Evolutionary conservation across 441 rosid genomes (phyloP).

Genomic region (Rhodomyrtus psidioides): DNA sequence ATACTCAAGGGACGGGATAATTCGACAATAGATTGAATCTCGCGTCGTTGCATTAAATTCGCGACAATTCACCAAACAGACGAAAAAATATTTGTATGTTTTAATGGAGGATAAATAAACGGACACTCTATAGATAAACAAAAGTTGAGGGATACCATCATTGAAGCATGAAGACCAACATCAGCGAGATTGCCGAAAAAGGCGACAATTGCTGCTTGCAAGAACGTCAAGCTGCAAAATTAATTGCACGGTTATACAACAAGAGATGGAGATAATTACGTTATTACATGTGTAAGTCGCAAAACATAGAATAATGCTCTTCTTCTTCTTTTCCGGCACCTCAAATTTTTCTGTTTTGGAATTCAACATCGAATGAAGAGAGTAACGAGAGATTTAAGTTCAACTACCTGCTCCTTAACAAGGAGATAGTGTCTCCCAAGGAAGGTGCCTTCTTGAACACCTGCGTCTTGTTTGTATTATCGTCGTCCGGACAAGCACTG

Average conservation of each 20-base stretch:
- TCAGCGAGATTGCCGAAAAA: conserved; percentile 69
- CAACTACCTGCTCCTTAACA: conserved; percentile 60
- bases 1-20: background rate
- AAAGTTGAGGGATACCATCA: conserved; percentile 35
- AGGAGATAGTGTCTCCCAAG: conserved; percentile 35
- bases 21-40: background rate
- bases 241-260: background rate
- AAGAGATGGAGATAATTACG: background rate
- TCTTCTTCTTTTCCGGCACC: background rate
- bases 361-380: background rate
- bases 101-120: background rate
- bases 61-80: background rate
- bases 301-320: background rate
- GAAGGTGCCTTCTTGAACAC: conserved; percentile 44
- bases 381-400: background rate
- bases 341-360: background rate
- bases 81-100: background rate
- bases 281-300: background rate
- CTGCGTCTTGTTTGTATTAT: conserved; percentile 8
- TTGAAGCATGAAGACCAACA: conserved; percentile 64
- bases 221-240: conserved; percentile 47
- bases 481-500: conserved; percentile 10
- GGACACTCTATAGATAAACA: background rate
- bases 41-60: background rate
- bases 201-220: conserved; percentile 66